Base-by-base conservation (phyloP, 257 asterid species). In the Forsythia viridissima region DNA sequence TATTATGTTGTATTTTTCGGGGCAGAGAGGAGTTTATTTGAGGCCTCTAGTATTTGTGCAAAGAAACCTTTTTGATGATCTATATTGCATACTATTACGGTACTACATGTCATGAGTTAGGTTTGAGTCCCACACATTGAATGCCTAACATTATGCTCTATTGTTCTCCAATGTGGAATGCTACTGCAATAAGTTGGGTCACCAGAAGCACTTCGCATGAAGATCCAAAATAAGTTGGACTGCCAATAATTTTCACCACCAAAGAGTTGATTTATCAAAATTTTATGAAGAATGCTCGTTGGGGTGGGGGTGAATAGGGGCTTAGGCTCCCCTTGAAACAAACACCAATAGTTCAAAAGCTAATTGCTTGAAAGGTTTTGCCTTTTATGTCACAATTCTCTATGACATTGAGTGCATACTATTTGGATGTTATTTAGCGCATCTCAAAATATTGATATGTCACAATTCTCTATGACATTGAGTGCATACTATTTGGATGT, bases 371-470 rank as follows among this genome's bases (percentile, higher is more conserved):
- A 59, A 59, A n/a, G 34, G 67, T 8, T 3, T 20, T 20, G 36
- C 7, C 12, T 48, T 59, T 57, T 20, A 12, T 59, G 34, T 59
- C n/a, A 59, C 36, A 59, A 11, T 59, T 59, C 37, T 20, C 5
- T 59, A n/a, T 3, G 36, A 2, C 67, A 59, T 59, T 69, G 2
- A 59, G 5, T n/a, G 24, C n/a, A 59, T 20, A 59, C 7, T 4
- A 59, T 59, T 20, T 59, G 36, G 36, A 59, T 59, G 36, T 59
- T 59, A 21, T 13, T 15, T 13, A 48, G 57, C 48, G 67, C 67
- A 59, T 6, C 34, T 59, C 57, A 40, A 39, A 71, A 36, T 37
- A 39, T 9, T 81, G 63, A 83, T 20, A 12, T 59, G 34, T 59
- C n/a, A 59, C 36, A 59, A 11, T 59, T 59, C 37, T 20, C 5